Percentiles rank a stretch among this genome's conserved stretches.
These are phyloP conservation scores for Pelargonium myrrhifolium DNA, from an alignment of 441 rosid species.

Conservation along the genomic window DNA sequence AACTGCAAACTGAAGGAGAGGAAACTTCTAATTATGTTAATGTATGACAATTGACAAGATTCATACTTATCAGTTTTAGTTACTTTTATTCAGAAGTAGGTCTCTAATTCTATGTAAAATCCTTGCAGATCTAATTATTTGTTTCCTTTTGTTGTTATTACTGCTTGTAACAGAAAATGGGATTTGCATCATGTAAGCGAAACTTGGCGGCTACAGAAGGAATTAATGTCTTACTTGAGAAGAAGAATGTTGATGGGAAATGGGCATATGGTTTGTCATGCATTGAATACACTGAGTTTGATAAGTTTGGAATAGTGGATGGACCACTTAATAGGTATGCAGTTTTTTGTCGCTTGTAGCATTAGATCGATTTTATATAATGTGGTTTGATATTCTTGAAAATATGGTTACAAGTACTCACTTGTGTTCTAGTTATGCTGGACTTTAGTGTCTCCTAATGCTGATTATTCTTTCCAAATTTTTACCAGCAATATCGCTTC, in stretches of 20 bases:
- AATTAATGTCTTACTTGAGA: slow-evolving; percentile 75
- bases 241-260: slow-evolving; percentile 64
- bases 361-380: slow-evolving; percentile 1
- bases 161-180: slow-evolving; percentile 60
- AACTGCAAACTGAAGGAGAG: too few relatives aligned
- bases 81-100: neutral
- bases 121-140: slow-evolving; percentile 11
- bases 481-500: neutral
- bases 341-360: slow-evolving; percentile 8
- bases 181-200: slow-evolving; percentile 86
- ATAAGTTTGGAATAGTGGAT: slow-evolving; percentile 55
- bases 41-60: neutral
- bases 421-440: neutral
- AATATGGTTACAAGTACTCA: neutral
- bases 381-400: neutral
- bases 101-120: slow-evolving; percentile 9
- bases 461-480: neutral
- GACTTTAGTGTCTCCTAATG: neutral
- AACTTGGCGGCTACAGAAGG: slow-evolving; percentile 81
- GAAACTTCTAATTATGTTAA: too few relatives aligned
- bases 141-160: slow-evolving; percentile 12
- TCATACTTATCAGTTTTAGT: neutral
- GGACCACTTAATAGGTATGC: slow-evolving; percentile 41
- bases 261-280: slow-evolving; percentile 96
- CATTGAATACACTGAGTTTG: slow-evolving; percentile 85